phyloP scores from a whole-genome alignment of 495 filamentous ascomycete genomes.

The Apodospora peruviana region DNA sequence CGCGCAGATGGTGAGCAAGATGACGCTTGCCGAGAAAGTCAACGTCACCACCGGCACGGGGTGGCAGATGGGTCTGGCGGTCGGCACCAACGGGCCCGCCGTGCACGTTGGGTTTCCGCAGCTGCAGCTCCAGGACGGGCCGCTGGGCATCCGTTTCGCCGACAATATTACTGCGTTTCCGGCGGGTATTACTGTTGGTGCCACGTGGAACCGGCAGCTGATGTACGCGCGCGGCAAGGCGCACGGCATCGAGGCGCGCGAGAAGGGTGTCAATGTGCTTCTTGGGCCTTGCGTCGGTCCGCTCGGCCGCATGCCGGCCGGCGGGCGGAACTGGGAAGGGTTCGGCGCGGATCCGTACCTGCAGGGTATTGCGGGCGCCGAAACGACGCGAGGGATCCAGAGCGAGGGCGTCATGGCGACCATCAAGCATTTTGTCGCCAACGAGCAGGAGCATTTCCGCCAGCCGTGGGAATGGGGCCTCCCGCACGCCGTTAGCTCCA shows the following conservation, averaged over 20 bases:
- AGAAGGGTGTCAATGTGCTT: slow-evolving; percentile 67
- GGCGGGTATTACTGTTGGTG: slow-evolving; percentile 59
- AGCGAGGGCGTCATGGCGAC: slow-evolving; percentile 66
- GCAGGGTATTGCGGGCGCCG: slow-evolving; percentile 59
- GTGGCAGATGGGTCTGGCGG: slow-evolving; percentile 85
- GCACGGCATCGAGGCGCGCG: slow-evolving; percentile 61
- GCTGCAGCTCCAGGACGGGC: slow-evolving; percentile 87
- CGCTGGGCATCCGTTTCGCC: slow-evolving; percentile 55
- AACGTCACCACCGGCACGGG: slow-evolving; percentile 92
- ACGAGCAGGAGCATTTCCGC: slow-evolving; percentile 71
- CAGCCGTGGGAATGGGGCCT: slow-evolving; percentile 79
- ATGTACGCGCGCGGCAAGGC: slow-evolving; percentile 65
- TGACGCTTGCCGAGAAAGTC: slow-evolving; percentile 89
- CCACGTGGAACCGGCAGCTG: slow-evolving; percentile 57
- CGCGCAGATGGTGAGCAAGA: slow-evolving; percentile 65
- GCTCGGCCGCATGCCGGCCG: slow-evolving; percentile 64
- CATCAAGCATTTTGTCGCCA: slow-evolving; percentile 68
- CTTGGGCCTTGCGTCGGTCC: slow-evolving; percentile 66
- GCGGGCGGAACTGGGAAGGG: slow-evolving; percentile 72
- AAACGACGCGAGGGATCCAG: slow-evolving; percentile 69
- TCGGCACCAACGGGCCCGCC: slow-evolving; percentile 81
- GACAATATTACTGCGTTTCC: slow-evolving; percentile 64
- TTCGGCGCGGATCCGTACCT: slow-evolving; percentile 71
- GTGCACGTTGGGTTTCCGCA: slow-evolving; percentile 70
- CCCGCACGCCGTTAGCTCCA: slow-evolving; percentile 69